phyloP scores from a whole-genome alignment of 2,329 filamentous ascomycete species.

The Fusarium verticillioides region DNA sequence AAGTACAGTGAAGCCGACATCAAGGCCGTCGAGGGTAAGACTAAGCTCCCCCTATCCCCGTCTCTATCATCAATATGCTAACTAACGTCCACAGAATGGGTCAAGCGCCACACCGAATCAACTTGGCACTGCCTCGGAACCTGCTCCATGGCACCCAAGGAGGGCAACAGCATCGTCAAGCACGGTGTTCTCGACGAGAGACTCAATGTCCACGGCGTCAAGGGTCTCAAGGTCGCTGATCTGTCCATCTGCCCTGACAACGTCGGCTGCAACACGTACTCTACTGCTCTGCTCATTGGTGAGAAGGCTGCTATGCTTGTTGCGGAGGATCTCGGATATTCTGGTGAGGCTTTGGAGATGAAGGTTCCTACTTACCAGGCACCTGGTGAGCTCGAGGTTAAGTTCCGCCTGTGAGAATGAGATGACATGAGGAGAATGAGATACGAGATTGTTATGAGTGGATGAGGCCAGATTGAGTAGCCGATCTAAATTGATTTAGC shows the following conservation, averaged over 20 bases:
- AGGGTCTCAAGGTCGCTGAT: slow-evolving; percentile 82
- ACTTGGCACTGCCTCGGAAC: slow-evolving; percentile 67
- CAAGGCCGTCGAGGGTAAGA: slow-evolving; percentile 68
- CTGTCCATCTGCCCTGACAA: slow-evolving; percentile 82
- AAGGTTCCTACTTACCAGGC: slow-evolving; percentile 74
- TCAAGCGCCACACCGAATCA: slow-evolving; percentile 78
- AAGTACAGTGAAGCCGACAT: slow-evolving; percentile 73
- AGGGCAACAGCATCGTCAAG: slow-evolving; percentile 84
- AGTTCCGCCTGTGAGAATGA: slow-evolving; percentile 53
- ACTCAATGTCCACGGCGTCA: slow-evolving; percentile 80
- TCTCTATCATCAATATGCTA: rapidly evolving
- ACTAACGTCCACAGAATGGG: slow-evolving; percentile 59
- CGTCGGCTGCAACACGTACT: slow-evolving; percentile 75
- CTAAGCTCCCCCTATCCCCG: no score
- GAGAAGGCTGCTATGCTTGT: slow-evolving; percentile 66
- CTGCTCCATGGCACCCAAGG: slow-evolving; percentile 79
- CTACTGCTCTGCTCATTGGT: slow-evolving; percentile 38
- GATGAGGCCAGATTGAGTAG: slow-evolving; percentile 11
- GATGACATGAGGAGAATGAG: background rate
- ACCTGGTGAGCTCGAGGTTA: slow-evolving; percentile 58
- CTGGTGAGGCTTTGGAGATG: slow-evolving; percentile 79
- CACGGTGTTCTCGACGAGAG: slow-evolving; percentile 82
- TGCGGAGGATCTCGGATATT: slow-evolving; percentile 80
- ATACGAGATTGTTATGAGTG: background rate
- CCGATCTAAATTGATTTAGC: slow-evolving; percentile 16